Evolutionary conservation across 2,329 filamentous ascomycete genomes (phyloP).

Genomic region (Fusarium tanahbumbuense): DNA sequence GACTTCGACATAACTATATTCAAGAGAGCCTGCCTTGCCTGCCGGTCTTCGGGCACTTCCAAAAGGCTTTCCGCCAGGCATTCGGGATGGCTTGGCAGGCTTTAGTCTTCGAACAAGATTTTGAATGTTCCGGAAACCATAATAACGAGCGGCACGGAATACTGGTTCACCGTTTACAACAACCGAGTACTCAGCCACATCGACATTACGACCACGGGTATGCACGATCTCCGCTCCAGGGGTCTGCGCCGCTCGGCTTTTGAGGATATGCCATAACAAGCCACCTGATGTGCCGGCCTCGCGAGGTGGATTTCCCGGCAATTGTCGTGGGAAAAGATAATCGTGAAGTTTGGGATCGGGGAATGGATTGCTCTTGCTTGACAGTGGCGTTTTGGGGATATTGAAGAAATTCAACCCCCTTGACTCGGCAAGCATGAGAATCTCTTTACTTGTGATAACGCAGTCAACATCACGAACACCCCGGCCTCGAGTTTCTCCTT

Average conservation of each 20-base stretch:
- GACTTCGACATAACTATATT: constrained; percentile 95
- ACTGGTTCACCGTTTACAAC: constrained; percentile 67
- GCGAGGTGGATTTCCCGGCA: constrained; percentile 58
- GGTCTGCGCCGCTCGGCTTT: constrained; percentile 75
- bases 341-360: constrained; percentile 76
- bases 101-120: constrained; percentile 94
- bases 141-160: constrained; percentile 88
- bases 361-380: constrained; percentile 65
- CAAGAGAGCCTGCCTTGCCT: constrained; percentile 63
- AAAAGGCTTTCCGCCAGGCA: constrained; percentile 78
- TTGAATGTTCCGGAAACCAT: constrained; percentile 98
- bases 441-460: constrained; percentile 95
- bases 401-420: constrained; percentile 81
- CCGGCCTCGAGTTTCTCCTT: constrained; percentile 58
- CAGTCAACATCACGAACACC: constrained; percentile 92
- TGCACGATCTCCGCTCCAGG: constrained; percentile 78
- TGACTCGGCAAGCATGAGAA: constrained; percentile 87
- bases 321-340: constrained; percentile 77
- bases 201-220: constrained; percentile 84
- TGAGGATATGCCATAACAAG: constrained; percentile 86
- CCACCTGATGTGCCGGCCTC: constrained; percentile 86
- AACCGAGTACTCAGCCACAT: constrained; percentile 88
- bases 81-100: constrained; percentile 79
- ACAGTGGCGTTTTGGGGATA: constrained; percentile 70
- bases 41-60: constrained; percentile 65